Percentiles rank a stretch among this genome's conserved stretches.
Evolutionary conservation across 2,329 filamentous ascomycete species (phyloP).

Genomic region (Colletotrichum sp.): DNA sequence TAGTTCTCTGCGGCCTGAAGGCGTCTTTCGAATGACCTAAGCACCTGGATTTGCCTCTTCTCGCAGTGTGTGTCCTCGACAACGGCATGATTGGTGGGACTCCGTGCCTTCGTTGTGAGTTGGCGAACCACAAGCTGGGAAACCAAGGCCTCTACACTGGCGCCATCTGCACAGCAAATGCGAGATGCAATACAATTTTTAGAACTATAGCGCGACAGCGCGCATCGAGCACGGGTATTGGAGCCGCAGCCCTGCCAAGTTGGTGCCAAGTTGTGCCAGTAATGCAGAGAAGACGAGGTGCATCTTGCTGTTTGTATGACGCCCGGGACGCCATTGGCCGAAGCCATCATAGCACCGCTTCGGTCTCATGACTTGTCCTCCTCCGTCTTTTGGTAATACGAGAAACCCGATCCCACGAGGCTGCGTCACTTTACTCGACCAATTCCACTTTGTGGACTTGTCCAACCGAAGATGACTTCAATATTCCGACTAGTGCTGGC

Average conservation of each 20-base stretch:
- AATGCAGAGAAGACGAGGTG: conserved; percentile 19
- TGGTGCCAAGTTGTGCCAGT: conserved; percentile 12
- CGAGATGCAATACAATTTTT: conserved; percentile 17
- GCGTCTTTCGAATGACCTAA: background rate
- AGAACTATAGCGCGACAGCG: background rate
- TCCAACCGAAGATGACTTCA: background rate
- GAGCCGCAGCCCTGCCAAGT: conserved; percentile 19
- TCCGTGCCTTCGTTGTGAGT: background rate
- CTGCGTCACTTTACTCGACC: background rate
- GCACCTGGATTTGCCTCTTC: background rate
- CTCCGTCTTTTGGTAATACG: conserved; percentile 4
- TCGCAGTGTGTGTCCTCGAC: background rate
- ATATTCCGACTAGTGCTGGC: background rate
- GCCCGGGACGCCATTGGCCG: background rate
- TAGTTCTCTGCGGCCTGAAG: background rate
- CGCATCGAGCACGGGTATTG: background rate
- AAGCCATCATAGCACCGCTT: conserved; percentile 2
- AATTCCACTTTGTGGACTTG: background rate
- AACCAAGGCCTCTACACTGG: background rate
- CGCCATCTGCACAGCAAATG: conserved; percentile 5
- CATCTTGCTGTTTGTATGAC: conserved; percentile 9
- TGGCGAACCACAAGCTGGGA: conserved; percentile 3
- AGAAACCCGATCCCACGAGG: background rate
- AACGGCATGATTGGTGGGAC: conserved; percentile 6
- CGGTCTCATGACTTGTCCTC: conserved; percentile 7